phyloP scores from a whole-genome alignment of 305 asterid genomes.

The Petunia hybrid region DNA sequence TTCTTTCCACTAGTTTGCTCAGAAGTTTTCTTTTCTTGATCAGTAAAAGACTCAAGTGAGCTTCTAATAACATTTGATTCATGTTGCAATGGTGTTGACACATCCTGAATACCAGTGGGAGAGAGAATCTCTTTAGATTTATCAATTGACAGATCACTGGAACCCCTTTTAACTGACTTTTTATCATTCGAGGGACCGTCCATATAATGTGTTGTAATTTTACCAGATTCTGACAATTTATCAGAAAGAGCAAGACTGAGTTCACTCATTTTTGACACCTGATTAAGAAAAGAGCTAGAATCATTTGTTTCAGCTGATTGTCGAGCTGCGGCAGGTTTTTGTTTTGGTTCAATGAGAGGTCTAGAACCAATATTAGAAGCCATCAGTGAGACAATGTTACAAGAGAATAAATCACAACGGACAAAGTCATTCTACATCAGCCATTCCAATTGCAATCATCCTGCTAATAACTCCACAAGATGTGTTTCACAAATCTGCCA shows the following conservation, averaged over 20 bases:
- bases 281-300: conserved; percentile 47
- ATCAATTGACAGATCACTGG: conserved; percentile 41
- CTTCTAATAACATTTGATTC: conserved; percentile 45
- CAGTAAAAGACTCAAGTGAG: conserved; percentile 46
- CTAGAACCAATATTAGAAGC: conserved; percentile 40
- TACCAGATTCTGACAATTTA: conserved; percentile 43
- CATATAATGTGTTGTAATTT: conserved; percentile 27
- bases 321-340: conserved; percentile 44
- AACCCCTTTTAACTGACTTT: conserved; percentile 35
- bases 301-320: conserved; percentile 45
- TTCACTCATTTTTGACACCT: conserved; percentile 43
- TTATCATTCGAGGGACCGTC: conserved; percentile 38
- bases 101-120: conserved; percentile 48
- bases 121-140: conserved; percentile 45
- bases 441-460: conserved; percentile 32
- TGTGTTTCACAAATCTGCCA: conserved; percentile 25
- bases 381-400: conserved; percentile 33
- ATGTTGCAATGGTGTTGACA: conserved; percentile 46
- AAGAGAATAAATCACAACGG: conserved; percentile 40
- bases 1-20: conserved; percentile 56
- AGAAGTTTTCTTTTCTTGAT: conserved; percentile 53
- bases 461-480: conserved; percentile 30
- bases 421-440: conserved; percentile 16
- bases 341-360: conserved; percentile 33
- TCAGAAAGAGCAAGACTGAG: conserved; percentile 43